Evolutionary conservation across 2,329 filamentous ascomycete genomes (phyloP).

Genomic region (Dryadomyces quercivorus): DNA sequence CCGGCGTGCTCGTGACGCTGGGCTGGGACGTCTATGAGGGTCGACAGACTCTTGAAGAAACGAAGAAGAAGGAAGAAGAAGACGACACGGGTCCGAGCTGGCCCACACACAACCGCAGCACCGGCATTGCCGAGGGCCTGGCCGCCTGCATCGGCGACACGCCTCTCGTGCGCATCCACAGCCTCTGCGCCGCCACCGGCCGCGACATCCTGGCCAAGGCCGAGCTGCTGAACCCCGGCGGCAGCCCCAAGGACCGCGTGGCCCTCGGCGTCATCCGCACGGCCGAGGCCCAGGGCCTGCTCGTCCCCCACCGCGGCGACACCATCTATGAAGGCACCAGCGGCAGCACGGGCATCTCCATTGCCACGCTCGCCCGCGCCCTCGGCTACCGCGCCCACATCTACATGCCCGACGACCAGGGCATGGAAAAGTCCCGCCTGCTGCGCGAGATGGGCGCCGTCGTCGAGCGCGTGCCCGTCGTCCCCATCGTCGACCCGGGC

Average conservation of each 20-base stretch:
- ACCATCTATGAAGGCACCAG: conserved; percentile 97
- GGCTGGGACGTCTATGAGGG: conserved; percentile 53
- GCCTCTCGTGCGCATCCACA: conserved; percentile 74
- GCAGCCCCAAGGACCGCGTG: conserved; percentile 89
- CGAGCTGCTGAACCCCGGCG: conserved; percentile 91
- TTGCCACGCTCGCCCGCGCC: conserved; percentile 79
- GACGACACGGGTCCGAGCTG: conserved; percentile 9
- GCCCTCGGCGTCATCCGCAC: conserved; percentile 77
- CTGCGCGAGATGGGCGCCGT: conserved; percentile 79
- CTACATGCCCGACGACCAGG: conserved; percentile 92
- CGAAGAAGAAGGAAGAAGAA: conserved; percentile 37
- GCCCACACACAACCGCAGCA: not conserved
- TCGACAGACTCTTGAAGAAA: not conserved
- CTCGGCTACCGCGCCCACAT: conserved; percentile 88
- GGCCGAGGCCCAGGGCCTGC: conserved; percentile 65
- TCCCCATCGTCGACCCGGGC: conserved; percentile 81
- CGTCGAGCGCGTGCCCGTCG: conserved; percentile 84
- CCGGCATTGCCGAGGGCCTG: conserved; percentile 59
- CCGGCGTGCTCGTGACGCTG: conserved; percentile 63
- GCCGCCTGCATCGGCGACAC: conserved; percentile 91
- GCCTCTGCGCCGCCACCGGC: conserved; percentile 74
- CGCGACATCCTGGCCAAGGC: conserved; percentile 88
- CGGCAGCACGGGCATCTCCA: conserved; percentile 88
- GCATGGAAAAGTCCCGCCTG: conserved; percentile 77
- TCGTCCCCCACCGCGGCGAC: conserved; percentile 73